phyloP scores from a whole-genome alignment of 306 rosid species.

The Corylus americana region DNA sequence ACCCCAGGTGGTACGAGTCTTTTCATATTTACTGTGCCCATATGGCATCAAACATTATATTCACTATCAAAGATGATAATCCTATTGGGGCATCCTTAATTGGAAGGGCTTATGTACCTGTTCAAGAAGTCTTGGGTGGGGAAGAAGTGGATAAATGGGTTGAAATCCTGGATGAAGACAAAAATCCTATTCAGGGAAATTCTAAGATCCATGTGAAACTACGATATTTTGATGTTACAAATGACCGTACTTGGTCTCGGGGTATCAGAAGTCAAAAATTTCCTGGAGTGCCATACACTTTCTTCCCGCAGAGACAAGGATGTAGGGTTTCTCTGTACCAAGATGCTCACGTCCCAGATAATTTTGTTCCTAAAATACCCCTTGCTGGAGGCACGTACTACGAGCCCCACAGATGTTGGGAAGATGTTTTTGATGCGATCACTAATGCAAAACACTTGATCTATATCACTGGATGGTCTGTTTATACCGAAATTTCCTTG shows the following conservation, averaged over 20 bases:
- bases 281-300: slow-evolving; percentile 83
- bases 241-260: slow-evolving; percentile 55
- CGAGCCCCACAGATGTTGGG: slow-evolving; percentile 73
- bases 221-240: slow-evolving; percentile 58
- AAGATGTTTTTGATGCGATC: slow-evolving; percentile 70
- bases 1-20: slow-evolving; percentile 70
- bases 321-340: slow-evolving; percentile 68
- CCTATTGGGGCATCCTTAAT: slow-evolving; percentile 78
- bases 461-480: slow-evolving; percentile 83
- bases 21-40: slow-evolving; percentile 79
- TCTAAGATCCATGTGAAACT: slow-evolving; percentile 73
- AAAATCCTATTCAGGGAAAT: slow-evolving; percentile 49
- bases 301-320: slow-evolving; percentile 61
- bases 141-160: slow-evolving; percentile 65
- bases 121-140: slow-evolving; percentile 56
- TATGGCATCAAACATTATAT: slow-evolving; percentile 54
- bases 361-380: slow-evolving; percentile 59
- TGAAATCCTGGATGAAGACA: slow-evolving; percentile 51
- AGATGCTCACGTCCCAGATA: slow-evolving; percentile 75
- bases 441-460: slow-evolving; percentile 61
- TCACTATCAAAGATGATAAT: slow-evolving; percentile 72
- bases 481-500: slow-evolving; percentile 67
- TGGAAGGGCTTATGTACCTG: slow-evolving; percentile 74
- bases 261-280: slow-evolving; percentile 60
- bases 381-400: slow-evolving; percentile 62